phyloP scores from a whole-genome alignment of 2,329 filamentous ascomycete genomes.

The Didymella pinodella region DNA sequence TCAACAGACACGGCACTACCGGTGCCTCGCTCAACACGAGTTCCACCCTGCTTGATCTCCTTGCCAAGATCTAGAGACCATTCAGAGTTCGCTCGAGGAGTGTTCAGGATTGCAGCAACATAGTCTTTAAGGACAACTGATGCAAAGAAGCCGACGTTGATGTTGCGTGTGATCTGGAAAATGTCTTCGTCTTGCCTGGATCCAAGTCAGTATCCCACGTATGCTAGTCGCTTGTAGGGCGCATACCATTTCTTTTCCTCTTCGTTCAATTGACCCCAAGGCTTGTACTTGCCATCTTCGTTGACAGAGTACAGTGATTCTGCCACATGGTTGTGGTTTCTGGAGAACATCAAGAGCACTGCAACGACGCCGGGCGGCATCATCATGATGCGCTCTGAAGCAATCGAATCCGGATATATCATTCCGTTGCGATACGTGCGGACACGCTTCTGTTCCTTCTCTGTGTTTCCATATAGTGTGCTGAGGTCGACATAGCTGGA shows the following conservation, averaged over 20 bases:
- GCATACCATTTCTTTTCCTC: conserved; percentile 50
- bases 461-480: conserved; percentile 73
- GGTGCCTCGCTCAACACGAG: conserved; percentile 68
- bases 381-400: conserved; percentile 68
- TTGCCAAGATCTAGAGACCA: conserved; percentile 82
- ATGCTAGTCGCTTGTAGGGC: conserved; percentile 40
- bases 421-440: conserved; percentile 71
- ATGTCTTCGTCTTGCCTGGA: conserved; percentile 40
- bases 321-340: conserved; percentile 85
- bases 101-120: conserved; percentile 77
- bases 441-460: conserved; percentile 69
- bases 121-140: conserved; percentile 79
- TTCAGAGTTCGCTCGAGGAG: conserved; percentile 73
- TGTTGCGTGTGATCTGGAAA: conserved; percentile 65
- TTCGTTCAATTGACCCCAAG: conserved; percentile 68
- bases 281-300: conserved; percentile 76
- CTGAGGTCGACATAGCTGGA: conserved; percentile 78
- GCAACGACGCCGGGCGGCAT: conserved; percentile 73
- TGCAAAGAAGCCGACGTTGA: conserved; percentile 61
- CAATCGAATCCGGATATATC: conserved; percentile 73
- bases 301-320: conserved; percentile 81
- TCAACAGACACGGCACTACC: conserved; percentile 85
- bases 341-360: conserved; percentile 70
- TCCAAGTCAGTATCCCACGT: conserved; percentile 44
- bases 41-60: conserved; percentile 64